phyloP scores from a whole-genome alignment of 306 rosid species.

The Glycine soja region DNA sequence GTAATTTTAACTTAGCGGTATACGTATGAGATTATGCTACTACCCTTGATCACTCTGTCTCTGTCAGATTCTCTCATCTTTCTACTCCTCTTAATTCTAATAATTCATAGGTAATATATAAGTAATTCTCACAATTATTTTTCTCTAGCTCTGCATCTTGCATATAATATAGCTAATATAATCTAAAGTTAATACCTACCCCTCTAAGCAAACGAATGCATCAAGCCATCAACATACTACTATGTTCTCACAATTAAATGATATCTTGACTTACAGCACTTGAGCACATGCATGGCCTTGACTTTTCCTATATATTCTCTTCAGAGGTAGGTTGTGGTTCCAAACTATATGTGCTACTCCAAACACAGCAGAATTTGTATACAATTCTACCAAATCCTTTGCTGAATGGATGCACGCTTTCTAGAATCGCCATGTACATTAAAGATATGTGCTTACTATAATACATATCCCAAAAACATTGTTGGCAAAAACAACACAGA shows the following conservation, averaged over 20 bases:
- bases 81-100: slow-evolving; percentile 69
- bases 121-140: background rate
- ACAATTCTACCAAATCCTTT: slow-evolving; percentile 57
- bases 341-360: slow-evolving; percentile 48
- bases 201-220: slow-evolving; percentile 38
- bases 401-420: too few relatives aligned
- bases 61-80: slow-evolving; percentile 66
- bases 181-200: slow-evolving; percentile 35
- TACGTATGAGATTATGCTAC: slow-evolving; percentile 81
- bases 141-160: background rate
- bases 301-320: slow-evolving; percentile 56
- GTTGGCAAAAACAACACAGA: background rate
- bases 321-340: slow-evolving; percentile 66
- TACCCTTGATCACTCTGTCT: slow-evolving; percentile 56
- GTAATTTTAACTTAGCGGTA: slow-evolving; percentile 27
- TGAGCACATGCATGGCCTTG: slow-evolving; percentile 66
- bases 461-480: slow-evolving; percentile 6
- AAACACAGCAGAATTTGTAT: slow-evolving; percentile 72
- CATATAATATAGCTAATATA: background rate
- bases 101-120: slow-evolving; percentile 36
- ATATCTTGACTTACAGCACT: slow-evolving; percentile 37
- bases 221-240: background rate
- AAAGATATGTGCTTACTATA: background rate
- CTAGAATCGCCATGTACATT: too few relatives aligned
- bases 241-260: background rate